Base-by-base conservation (phyloP, 2,329 filamentous ascomycete genomes). In the Rugonectria rugulosa region DNA sequence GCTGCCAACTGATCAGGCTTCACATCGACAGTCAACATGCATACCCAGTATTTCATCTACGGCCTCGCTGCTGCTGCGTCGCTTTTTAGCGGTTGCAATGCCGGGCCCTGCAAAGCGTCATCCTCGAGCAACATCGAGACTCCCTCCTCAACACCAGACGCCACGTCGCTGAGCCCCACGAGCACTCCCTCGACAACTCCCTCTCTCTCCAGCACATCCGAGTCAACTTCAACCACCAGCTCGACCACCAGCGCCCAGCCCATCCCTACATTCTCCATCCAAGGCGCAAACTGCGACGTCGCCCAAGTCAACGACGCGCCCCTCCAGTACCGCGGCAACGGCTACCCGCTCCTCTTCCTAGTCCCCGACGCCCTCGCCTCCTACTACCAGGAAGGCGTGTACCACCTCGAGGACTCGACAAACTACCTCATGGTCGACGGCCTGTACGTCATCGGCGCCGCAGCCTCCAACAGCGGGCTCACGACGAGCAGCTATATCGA, bases 141-240 rank as follows among this genome's bases (percentile, higher is more conserved):
- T n/a, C n/a, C n/a, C n/a, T n/a, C n/a, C n/a, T n/a, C n/a, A n/a
- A n/a, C n/a, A n/a, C n/a, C n/a, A n/a, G n/a, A n/a, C n/a, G n/a
- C n/a, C n/a, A n/a, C n/a, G n/a, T n/a, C n/a, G n/a, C n/a, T n/a
- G n/a, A n/a, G n/a, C n/a, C n/a, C n/a, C n/a, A n/a, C n/a, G n/a
- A 65, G 61, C 11, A 20, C 32, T 11, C n/a, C 20, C 21, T 26
- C 15, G n/a, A 47, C 29, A 12, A 32, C 29, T n/a, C 29, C 29
- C 12, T 32, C 29, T 12, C 29, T 15, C 10, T 14, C 29, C 12
- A 32, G 29, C 29, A 32, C 11, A 5, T 15, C 29, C 29, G 5
- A 7, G 29, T 32, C 29, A 12, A 32, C 29, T 5, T 14, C 29
- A 32, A 14, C 29, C 5, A n/a, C 29, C 29, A 32, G n/a, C n/a